Base-by-base conservation (phyloP, 2,329 filamentous ascomycete genomes). In the Colletotrichum orchidophilum region DNA sequence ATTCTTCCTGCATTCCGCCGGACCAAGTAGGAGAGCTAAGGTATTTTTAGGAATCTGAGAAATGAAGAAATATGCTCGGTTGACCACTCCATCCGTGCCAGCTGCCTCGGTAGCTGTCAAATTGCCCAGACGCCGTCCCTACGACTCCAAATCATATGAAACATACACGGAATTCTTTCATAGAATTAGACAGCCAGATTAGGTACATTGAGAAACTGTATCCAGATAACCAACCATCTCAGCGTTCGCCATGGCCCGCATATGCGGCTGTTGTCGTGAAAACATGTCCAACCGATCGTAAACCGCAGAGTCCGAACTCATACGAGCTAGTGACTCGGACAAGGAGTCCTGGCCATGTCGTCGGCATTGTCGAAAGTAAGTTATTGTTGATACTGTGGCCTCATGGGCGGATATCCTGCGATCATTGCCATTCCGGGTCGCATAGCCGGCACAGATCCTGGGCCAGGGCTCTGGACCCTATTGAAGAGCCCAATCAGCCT, bases 401-500 rank as follows among this genome's bases (percentile, higher is more conserved):
- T 75, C 76, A 81, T 80, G 39, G 79, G 78, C 3, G 82, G 77
- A 66, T 83, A 85, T 33, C 80, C 80, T 27, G 81, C 73, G 73
- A 81, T 75, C 74, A 83, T 80, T 3, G 78, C 75, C 72, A 82
- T 78, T 11, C 80, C 78, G 24, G 76, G 73, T 33, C 78, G 77
- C 74, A 77, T 74, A 6, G 79, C 76, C 18, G 79, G 75, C 31
- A 76, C 71, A 31, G 68, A 46, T 15, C 68, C 68, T 8, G 63
- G 52, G 2, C 78, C 74, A 2, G 85, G 81, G 50, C 80, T 86
- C 66, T 86, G 85, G 1, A 80, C 79, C 18, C 87, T 83, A 75
- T 94, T 92, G 80, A 98, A 98, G 76, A 98, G 87, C 54, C 91
- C 90, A 73, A 97, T 86, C 64, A 98, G 83, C 76, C 90, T 90